phyloP scores from a whole-genome alignment of 257 asterid species.

The Apocynum venetum region DNA sequence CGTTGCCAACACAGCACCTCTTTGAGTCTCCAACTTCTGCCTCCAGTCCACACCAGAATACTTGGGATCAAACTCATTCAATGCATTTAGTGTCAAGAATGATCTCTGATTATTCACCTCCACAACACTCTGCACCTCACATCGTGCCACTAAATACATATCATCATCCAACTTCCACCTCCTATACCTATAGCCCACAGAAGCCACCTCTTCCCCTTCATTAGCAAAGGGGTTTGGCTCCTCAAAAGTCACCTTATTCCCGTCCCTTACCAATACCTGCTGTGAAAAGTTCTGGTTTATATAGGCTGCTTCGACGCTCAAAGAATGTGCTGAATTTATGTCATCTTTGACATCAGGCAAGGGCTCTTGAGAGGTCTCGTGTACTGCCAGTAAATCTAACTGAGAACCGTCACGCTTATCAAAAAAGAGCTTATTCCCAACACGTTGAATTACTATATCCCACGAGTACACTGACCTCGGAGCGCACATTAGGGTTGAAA shows the following conservation, averaged over 20 bases:
- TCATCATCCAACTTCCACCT: conserved; percentile 93
- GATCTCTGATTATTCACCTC: conserved; percentile 81
- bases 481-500: conserved; percentile 87
- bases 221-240: conserved; percentile 90
- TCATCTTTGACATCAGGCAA: conserved; percentile 93
- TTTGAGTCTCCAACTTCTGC: conserved; percentile 93
- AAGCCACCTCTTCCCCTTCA: conserved; percentile 96
- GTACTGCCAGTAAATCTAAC: conserved; percentile 82
- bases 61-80: conserved; percentile 95
- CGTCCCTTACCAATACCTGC: conserved; percentile 86
- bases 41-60: conserved; percentile 96
- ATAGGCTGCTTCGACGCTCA: conserved; percentile 91
- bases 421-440: conserved; percentile 84
- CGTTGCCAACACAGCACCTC: conserved; percentile 97
- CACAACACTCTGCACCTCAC: conserved; percentile 92
- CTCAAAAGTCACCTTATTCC: conserved; percentile 72
- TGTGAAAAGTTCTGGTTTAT: conserved; percentile 95
- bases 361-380: conserved; percentile 94
- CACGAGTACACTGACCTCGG: conserved; percentile 93
- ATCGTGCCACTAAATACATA: conserved; percentile 69
- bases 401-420: conserved; percentile 97
- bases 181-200: conserved; percentile 90
- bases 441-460: conserved; percentile 93
- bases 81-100: conserved; percentile 68
- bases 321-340: conserved; percentile 73